Evolutionary conservation across 2,329 filamentous ascomycete species (phyloP).

Genomic region (Talaromyces sp.): DNA sequence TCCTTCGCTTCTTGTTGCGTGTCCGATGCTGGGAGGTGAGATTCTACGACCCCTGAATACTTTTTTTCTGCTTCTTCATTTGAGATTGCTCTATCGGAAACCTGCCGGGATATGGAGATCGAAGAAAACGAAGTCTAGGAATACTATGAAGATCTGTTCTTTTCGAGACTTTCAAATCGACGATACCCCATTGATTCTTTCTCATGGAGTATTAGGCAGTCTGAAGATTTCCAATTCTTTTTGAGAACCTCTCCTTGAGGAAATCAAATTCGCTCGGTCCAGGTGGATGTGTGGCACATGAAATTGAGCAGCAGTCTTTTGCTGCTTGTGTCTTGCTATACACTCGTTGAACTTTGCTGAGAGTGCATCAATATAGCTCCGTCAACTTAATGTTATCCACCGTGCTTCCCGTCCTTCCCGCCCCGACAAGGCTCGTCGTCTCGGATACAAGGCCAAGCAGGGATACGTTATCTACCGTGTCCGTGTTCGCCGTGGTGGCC

Average conservation of each 20-base stretch:
- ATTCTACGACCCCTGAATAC: slow-evolving; percentile 34
- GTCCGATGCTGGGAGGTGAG: slow-evolving; percentile 98
- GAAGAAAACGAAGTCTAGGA: slow-evolving; percentile 17
- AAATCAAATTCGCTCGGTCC: slow-evolving; percentile 25
- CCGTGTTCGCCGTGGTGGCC: slow-evolving; percentile 96
- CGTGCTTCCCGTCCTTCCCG: slow-evolving; percentile 96
- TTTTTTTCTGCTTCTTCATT: slow-evolving; percentile 20
- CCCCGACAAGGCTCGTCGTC: slow-evolving; percentile 99
- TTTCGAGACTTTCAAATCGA: slow-evolving; percentile 33
- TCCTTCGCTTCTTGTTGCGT: slow-evolving; percentile 99
- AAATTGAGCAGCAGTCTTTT: slow-evolving; percentile 32
- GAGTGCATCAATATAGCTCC: slow-evolving; percentile 99
- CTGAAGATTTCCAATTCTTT: slow-evolving; percentile 19
- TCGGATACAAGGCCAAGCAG: slow-evolving; percentile 99
- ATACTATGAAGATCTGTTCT: slow-evolving; percentile 31
- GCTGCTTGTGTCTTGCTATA: slow-evolving; percentile 67
- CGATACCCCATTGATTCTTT: slow-evolving; percentile 23
- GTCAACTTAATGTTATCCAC: slow-evolving; percentile 99
- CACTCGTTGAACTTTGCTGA: slow-evolving; percentile 99
- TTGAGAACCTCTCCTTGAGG: neutral
- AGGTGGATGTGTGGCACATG: slow-evolving; percentile 49
- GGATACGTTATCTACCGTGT: slow-evolving; percentile 99
- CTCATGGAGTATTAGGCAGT: slow-evolving; percentile 31
- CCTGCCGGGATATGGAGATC: slow-evolving; percentile 17
- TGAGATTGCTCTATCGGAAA: slow-evolving; percentile 18